Evolutionary conservation across 768 basidiomycete genomes (phyloP), one percentile per base, ranked within the genome.

Genomic region (Boletus bicolor): DNA sequence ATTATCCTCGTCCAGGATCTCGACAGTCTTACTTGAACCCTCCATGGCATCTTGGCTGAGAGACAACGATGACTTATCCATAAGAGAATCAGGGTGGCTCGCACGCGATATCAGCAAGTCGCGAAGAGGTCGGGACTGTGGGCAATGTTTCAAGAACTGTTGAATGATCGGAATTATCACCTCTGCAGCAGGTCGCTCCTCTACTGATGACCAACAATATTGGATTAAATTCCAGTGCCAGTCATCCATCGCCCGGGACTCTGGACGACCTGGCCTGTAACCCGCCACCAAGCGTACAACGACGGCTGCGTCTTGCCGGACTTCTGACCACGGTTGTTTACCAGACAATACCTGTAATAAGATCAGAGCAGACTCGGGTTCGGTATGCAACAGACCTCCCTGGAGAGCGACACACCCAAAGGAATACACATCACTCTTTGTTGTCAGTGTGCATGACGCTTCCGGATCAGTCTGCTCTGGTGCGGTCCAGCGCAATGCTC

Each of bases 401-500:
- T 65, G 64, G 9, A 65, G 64, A 9, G 35, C 34, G 9, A 78
- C 67, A 58, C 76, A 76, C 7, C 64, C 64, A 26, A 62, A 65
- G 0, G 64, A 65, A 28, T 56, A 65, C 15, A 64, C 49, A 19
- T 64, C 63, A 15, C 51, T 64, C 39, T 51, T 53, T 4, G 46
- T 42, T 5, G 63, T 61, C 15, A 2, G 32, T 0, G 7, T 14
- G 10, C 10, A 35, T n/a, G 10, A 7, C 3, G 32, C 38, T 2
- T 71, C 67, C 4, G 62, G 47, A 19, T 60, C 24, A 2, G 79
- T 7, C 49, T 61, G 65, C 11, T 72, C 63, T 0, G 77, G 66
- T 37, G 78, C 78, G 2, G 72, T 72, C 76, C 77, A 79, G 0
- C 79, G 73, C 34, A 78, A 66, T 10, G 21, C 21, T 24, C 21